Evolutionary conservation across 2,329 filamentous ascomycete species (phyloP).

Genomic region (Paraphoma chrysanthemicola): DNA sequence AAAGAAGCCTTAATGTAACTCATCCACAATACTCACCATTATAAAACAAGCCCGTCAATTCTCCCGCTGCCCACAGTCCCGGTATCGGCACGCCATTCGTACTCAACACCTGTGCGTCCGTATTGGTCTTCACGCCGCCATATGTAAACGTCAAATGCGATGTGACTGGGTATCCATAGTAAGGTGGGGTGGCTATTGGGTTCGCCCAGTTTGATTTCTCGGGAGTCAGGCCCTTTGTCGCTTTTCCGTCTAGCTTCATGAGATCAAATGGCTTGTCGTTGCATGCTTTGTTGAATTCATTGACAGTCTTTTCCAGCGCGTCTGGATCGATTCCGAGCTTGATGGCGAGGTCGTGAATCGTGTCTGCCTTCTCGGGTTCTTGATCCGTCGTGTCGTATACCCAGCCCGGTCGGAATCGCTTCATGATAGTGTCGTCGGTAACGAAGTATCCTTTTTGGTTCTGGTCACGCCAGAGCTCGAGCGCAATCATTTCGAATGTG

Average conservation of each 20-base stretch:
- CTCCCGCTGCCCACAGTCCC: conserved; percentile 39
- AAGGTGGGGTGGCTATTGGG: conserved; percentile 46
- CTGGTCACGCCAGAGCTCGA: conserved; percentile 51
- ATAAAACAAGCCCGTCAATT: conserved; percentile 45
- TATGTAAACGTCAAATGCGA: conserved; percentile 38
- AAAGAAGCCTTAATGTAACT: background rate
- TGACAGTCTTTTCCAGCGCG: conserved; percentile 47
- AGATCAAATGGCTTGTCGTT: conserved; percentile 51
- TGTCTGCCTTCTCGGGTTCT: conserved; percentile 49
- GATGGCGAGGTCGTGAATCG: conserved; percentile 47
- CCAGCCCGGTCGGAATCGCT: conserved; percentile 52
- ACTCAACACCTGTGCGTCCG: conserved; percentile 47
- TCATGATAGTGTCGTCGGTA: conserved; percentile 51
- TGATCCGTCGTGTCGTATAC: conserved; percentile 53
- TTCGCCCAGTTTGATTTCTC: conserved; percentile 54
- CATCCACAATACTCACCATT: conserved; percentile 21
- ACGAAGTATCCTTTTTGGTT: conserved; percentile 52
- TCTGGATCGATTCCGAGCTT: conserved; percentile 48
- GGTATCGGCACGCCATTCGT: conserved; percentile 46
- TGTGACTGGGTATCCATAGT: conserved; percentile 45
- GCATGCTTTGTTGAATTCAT: conserved; percentile 50
- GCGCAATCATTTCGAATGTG: conserved; percentile 53
- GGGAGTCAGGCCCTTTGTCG: conserved; percentile 45
- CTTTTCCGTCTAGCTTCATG: conserved; percentile 52
- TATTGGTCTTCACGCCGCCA: conserved; percentile 50